Conservation (phyloP, 164 flowering plant species). For the Stephania japonica region DNA sequence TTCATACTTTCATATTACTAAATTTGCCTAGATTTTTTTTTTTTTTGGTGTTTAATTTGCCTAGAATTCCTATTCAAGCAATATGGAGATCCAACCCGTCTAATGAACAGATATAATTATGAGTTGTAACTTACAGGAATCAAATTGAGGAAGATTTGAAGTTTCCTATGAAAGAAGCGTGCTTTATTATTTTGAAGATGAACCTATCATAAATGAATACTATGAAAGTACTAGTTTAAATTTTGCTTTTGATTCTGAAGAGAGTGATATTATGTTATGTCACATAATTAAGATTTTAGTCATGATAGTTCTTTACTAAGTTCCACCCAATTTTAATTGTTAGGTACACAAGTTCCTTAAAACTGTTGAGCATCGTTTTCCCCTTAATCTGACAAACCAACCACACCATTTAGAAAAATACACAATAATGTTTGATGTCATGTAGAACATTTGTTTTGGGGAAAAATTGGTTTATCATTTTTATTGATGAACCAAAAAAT, state of each 20-base stretch:
- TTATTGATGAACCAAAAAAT: conserved; percentile 5
- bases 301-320: not conserved
- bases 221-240: not conserved
- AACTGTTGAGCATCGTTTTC: not conserved
- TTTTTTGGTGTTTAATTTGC: not conserved
- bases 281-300: not conserved
- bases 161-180: not conserved
- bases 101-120: too few relatives aligned
- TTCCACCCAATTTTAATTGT: not conserved
- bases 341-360: conserved; percentile 5
- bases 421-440: not conserved
- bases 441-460: not conserved
- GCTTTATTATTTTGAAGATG: not conserved
- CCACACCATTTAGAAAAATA: not conserved
- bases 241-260: not conserved
- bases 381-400: not conserved
- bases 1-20: not conserved
- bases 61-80: not conserved
- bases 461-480: conserved; percentile 4
- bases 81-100: not conserved
- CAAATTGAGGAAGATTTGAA: not conserved
- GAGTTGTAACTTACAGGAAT: not conserved
- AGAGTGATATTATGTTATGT: not conserved
- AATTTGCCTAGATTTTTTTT: not conserved
- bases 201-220: not conserved